A percentile compares a stretch with the other conserved stretches of the same genome.
phyloP scores from a whole-genome alignment of 2,329 filamentous ascomycete genomes.

The Apiospora malaysiana region DNA sequence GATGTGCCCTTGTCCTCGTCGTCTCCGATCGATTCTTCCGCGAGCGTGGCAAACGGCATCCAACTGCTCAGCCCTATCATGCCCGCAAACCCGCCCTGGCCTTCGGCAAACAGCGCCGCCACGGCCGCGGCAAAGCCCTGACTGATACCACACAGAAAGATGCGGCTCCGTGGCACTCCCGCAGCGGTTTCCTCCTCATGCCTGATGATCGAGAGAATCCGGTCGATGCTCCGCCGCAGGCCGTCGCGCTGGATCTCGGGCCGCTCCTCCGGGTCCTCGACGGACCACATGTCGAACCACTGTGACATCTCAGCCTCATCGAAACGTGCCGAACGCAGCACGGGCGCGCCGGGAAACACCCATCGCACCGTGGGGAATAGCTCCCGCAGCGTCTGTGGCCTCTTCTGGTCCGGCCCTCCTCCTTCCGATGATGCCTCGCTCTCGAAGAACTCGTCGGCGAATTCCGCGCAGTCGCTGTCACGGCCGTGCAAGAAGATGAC shows the following conservation, averaged over 20 bases:
- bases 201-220: slow-evolving; percentile 29
- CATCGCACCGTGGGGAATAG: slow-evolving; percentile 35
- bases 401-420: slow-evolving; percentile 24
- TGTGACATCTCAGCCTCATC: slow-evolving; percentile 30
- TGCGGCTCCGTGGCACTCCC: slow-evolving; percentile 29
- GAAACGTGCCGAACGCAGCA: slow-evolving; percentile 31
- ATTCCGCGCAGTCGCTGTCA: slow-evolving; percentile 46
- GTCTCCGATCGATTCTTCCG: background rate
- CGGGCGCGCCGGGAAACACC: slow-evolving; percentile 37
- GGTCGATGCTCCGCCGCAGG: slow-evolving; percentile 31
- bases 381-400: slow-evolving; percentile 28
- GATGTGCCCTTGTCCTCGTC: background rate
- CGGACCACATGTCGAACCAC: slow-evolving; percentile 54
- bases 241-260: slow-evolving; percentile 33
- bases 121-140: slow-evolving; percentile 39
- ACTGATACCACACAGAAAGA: slow-evolving; percentile 41
- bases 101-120: slow-evolving; percentile 26
- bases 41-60: slow-evolving; percentile 30
- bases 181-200: slow-evolving; percentile 29
- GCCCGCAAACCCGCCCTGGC: slow-evolving; percentile 30
- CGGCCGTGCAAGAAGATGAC: slow-evolving; percentile 54
- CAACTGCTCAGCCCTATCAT: slow-evolving; percentile 39
- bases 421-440: slow-evolving; percentile 36
- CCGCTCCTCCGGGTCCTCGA: slow-evolving; percentile 51
- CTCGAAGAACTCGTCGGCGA: slow-evolving; percentile 48